Evolutionary conservation across 331 rosid genomes (phyloP), one percentile per base, ranked within the genome.

Genomic region (Acacia concinna): DNA sequence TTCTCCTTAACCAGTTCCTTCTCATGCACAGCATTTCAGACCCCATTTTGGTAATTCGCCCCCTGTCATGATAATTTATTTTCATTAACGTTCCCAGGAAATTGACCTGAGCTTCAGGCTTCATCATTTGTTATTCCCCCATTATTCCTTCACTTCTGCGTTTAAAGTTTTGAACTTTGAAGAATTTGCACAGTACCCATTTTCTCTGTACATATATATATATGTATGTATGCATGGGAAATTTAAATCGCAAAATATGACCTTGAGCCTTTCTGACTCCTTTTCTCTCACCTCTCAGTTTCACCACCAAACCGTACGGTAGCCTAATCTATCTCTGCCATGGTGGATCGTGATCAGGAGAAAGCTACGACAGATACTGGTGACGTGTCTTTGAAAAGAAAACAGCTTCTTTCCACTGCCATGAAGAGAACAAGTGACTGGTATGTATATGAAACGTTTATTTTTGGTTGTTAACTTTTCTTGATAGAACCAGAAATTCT

Each of bases 381-480:
- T 79, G 82, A 83, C 78, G 83, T 89, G 88, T 81, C 75, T 71
- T 74, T 88, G 40, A 86, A 77, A 84, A 91, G 88, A 87, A 84
- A 85, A 66, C 88, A 86, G 46, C 90, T 86, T 82, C 91, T 80
- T 75, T 88, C 93, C 68, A 68, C 93, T 69, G 92, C 88, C 86
- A 80, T 93, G 90, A 90, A 87, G 85, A 83, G 91, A 86, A 87
- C 98, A 30, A 91, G 92, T 81, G 98, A 91, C 68, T 95, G 99
- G 99, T 93, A 84, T 83, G 81, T 56, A 76, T 65, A 62, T 76
- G 8, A 12, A 40, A 56, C 63, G 31, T 59, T 20, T 20, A 60
- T 76, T 70, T 70, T 76, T 70, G 40, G 51, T 65, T 41, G n/a
- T 31, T 59, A 59, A 28, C 68, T 75, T 30, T 67, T 25, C 57